Base-by-base conservation (phyloP, 768 basidiomycete species). In the Serendipita sp. region DNA sequence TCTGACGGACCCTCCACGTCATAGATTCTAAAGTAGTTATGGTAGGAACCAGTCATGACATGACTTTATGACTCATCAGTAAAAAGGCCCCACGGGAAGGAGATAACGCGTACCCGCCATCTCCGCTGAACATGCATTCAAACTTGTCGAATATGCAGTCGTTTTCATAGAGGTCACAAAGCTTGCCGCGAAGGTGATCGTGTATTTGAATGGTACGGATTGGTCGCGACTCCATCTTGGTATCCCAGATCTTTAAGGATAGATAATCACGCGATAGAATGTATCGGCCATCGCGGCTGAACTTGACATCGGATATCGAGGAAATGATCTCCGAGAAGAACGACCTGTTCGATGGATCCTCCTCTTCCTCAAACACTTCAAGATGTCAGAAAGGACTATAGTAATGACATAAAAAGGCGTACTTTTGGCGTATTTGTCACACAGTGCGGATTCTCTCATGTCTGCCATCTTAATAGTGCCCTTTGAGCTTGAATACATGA, bases 131-230 rank as follows among this genome's bases (percentile, higher is more conserved):
- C 23, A 91, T 87, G 73, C 96, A 98, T 76, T 99, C 96, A 69
- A 98, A 99, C 75, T 98, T 98, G 80, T 99, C 96, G 73, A 98
- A 99, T 71, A 99, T 99, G 75, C 96, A 98, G 71, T 99, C 96
- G 70, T 98, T 99, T 79, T 99, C 96, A 72, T 99, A 99, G 67
- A 98, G 76, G 74, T 99, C 96, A 74, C 96, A 99, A 5, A 99
- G 84, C 74, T 98, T 99, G 63, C 91, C 90, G 62, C 95, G 85
- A 50, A 99, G 80, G 74, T 98, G 95, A 70, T 99, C 96, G 72
- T 99, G 96, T 70, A 99, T 98, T 62, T 92, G 88, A 73, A 99
- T 98, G 11, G 93, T 98, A 78, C 96, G 95, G 66, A 99, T 77
- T 13, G 96, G 96, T 69, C 87, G 83, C 67, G 84, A 86, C 76